Percentiles rank a stretch among this genome's conserved stretches.
These are phyloP conservation scores for Chionographis japonica DNA, from an alignment of 106 monocot genomes.

Conservation along the genomic window DNA sequence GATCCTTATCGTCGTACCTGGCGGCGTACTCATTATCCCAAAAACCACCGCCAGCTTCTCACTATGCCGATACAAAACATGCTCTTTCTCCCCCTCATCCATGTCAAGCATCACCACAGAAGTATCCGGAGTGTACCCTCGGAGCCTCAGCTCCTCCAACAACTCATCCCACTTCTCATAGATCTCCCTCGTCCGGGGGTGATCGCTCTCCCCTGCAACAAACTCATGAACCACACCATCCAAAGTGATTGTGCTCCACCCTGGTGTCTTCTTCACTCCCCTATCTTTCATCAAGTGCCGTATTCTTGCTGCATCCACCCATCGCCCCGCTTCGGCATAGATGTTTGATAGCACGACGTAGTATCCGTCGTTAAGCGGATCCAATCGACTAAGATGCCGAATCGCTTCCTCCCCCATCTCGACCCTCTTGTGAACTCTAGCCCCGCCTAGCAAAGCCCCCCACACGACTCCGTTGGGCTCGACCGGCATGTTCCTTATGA, in stretches of 20 bases:
- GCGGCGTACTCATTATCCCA: conserved; percentile 45
- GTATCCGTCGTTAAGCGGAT: conserved; percentile 67
- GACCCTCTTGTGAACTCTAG: conserved; percentile 50
- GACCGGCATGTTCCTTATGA: conserved; percentile 53
- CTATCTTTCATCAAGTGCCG: conserved; percentile 50
- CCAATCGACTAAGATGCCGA: conserved; percentile 32
- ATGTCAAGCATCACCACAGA: conserved; percentile 63
- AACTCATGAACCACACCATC: conserved; percentile 46
- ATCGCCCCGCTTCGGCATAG: conserved; percentile 52
- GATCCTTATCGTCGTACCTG: conserved; percentile 51
- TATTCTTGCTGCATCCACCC: conserved; percentile 39
- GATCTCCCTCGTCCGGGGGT: conserved; percentile 24
- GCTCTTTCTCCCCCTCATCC: conserved; percentile 48
- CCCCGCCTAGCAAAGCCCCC: conserved; percentile 73
- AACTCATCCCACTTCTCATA: conserved; percentile 43
- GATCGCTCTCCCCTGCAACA: conserved; percentile 49
- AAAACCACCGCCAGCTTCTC: conserved; percentile 68
- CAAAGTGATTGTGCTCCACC: conserved; percentile 48
- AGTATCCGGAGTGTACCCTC: conserved; percentile 50
- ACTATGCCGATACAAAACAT: conserved; percentile 50
- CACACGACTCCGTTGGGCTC: conserved; percentile 51
- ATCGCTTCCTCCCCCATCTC: conserved; percentile 50
- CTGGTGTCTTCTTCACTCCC: conserved; percentile 66
- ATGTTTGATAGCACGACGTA: conserved; percentile 68
- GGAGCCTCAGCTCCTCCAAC: conserved; percentile 35